These are phyloP conservation scores for Emmonsiellopsis sp. DNA, from an alignment of 2,329 filamentous ascomycete genomes.

Conservation along the genomic window DNA sequence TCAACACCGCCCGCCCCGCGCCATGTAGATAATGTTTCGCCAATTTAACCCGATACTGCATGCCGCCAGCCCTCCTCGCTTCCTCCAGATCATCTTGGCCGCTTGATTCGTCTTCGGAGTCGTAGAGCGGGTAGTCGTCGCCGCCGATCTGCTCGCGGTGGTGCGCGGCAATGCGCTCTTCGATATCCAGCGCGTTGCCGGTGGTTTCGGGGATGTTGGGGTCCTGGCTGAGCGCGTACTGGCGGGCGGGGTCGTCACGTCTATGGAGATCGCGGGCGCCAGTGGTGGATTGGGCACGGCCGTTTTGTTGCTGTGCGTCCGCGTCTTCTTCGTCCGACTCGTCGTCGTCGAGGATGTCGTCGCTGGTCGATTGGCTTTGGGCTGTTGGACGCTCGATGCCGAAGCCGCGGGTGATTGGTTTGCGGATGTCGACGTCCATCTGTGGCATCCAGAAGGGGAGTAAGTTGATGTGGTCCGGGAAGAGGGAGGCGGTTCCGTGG, in stretches of 20 bases:
- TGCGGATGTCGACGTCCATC: conserved; percentile 96
- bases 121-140: conserved; percentile 78
- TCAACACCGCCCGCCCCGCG: conserved; percentile 35
- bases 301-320: conserved; percentile 15
- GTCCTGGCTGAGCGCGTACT: conserved; percentile 41
- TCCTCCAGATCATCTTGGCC: conserved; percentile 67
- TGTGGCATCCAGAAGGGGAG: conserved; percentile 97
- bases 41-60: conserved; percentile 60
- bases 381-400: conserved; percentile 75
- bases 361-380: conserved; percentile 67
- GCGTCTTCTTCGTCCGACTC: conserved; percentile 57
- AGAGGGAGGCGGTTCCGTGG: conserved; percentile 80
- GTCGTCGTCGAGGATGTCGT: conserved; percentile 63
- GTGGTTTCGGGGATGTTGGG: conserved; percentile 38
- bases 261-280: conserved; percentile 24
- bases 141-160: conserved; percentile 40
- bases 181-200: conserved; percentile 56
- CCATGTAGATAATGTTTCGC: conserved; percentile 42
- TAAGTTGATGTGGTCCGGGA: conserved; percentile 77
- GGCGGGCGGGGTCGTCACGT: conserved; percentile 41
- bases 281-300: conserved; percentile 9
- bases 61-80: conserved; percentile 65
- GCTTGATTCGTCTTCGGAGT: conserved; percentile 77
- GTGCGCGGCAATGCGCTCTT: conserved; percentile 66
- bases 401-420: conserved; percentile 78